A percentile compares a stretch with the other conserved stretches of the same genome.
phyloP scores from a whole-genome alignment of 192 early-diverging fungal genomes.

The Backusella macrospora region DNA sequence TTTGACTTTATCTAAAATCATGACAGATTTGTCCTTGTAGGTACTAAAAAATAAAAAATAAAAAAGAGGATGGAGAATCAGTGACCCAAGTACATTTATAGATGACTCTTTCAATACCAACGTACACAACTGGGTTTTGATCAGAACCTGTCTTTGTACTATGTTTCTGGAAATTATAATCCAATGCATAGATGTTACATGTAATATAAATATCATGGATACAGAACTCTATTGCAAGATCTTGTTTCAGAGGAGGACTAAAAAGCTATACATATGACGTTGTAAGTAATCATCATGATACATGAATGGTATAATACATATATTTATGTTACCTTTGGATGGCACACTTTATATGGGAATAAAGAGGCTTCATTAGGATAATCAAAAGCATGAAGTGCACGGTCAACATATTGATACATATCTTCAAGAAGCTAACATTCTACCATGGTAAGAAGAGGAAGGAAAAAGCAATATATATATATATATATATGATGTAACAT shows the following conservation, averaged over 20 bases:
- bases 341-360: conserved; percentile 42
- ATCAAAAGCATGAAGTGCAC: conserved; percentile 34
- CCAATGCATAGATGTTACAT: conserved; percentile 36
- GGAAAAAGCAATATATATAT: neutral
- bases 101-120: neutral
- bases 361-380: conserved; percentile 33
- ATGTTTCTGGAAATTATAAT: conserved; percentile 19
- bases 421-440: conserved; percentile 27
- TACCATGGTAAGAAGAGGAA: neutral
- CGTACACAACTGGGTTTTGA: conserved; percentile 26
- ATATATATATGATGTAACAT: neutral
- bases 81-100: neutral
- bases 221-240: conserved; percentile 38
- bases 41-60: conserved; percentile 10
- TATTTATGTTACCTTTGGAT: conserved; percentile 29
- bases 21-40: conserved; percentile 35
- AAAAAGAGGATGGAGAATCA: neutral
- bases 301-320: neutral
- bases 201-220: conserved; percentile 32
- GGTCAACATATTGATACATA: conserved; percentile 29
- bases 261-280: conserved; percentile 22
- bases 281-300: too few relatives aligned
- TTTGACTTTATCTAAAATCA: conserved; percentile 31
- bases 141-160: conserved; percentile 16
- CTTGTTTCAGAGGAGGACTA: conserved; percentile 37